phyloP scores from a whole-genome alignment of 306 rosid genomes.

The Neltuma alba region DNA sequence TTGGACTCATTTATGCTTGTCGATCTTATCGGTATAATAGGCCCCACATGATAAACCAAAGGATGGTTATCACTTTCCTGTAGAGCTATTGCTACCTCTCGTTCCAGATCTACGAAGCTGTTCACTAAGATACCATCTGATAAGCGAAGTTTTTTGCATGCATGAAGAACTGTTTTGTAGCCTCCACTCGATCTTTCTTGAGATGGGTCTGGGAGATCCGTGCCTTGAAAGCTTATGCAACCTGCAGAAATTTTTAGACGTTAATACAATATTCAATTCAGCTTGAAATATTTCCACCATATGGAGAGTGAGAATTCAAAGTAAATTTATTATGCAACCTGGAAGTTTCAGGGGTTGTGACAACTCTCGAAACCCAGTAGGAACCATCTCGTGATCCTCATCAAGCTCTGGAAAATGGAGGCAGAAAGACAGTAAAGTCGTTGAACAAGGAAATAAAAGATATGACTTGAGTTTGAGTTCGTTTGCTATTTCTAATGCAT shows the following conservation, averaged over 20 bases:
- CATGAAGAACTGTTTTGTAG: not conserved
- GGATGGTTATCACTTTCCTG: not conserved
- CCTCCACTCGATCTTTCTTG: not conserved
- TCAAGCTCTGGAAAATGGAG: no score
- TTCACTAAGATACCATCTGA: not conserved
- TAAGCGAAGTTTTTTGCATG: not conserved
- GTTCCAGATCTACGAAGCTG: not conserved
- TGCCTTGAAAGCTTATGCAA: not conserved
- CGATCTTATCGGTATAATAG: not conserved
- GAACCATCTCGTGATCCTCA: no score
- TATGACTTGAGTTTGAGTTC: not conserved
- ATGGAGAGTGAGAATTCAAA: no score
- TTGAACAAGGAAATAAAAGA: no score
- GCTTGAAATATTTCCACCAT: no score
- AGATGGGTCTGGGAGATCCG: not conserved
- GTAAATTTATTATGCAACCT: not conserved
- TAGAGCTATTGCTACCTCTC: not conserved
- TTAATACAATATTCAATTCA: no score
- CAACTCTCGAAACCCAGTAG: not conserved
- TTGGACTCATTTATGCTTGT: not conserved
- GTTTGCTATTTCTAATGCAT: not conserved
- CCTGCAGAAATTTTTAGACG: not conserved
- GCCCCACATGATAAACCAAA: conserved; percentile 14
- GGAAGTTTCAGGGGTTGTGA: not conserved
- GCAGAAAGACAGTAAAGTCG: no score